Conservation (phyloP, 192 early-diverging fungal genomes). For the Mortierella antarctica region DNA sequence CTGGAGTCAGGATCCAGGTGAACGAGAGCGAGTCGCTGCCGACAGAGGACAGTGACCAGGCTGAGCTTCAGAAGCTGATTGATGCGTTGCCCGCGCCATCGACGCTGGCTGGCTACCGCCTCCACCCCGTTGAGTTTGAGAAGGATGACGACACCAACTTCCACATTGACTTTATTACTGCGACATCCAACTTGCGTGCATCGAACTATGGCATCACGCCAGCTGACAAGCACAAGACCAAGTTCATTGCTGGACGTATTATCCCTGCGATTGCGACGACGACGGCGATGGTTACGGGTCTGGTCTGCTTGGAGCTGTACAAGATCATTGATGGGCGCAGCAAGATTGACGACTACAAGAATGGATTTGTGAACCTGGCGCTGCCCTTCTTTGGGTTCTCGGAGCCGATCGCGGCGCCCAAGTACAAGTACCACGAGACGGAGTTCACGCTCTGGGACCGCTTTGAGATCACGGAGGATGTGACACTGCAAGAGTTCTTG, state of each 20-base stretch:
- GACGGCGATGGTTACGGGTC: slow-evolving; percentile 94
- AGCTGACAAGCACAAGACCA: slow-evolving; percentile 85
- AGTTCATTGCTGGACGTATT: slow-evolving; percentile 92
- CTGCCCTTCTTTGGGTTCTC: slow-evolving; percentile 99
- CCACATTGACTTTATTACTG: slow-evolving; percentile 99
- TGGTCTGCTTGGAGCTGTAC: slow-evolving; percentile 97
- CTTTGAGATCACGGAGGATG: slow-evolving; percentile 84
- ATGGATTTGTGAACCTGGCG: slow-evolving; percentile 98
- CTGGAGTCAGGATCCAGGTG: slow-evolving; percentile 97
- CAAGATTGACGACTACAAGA: slow-evolving; percentile 97
- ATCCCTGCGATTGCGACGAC: slow-evolving; percentile 96
- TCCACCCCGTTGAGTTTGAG: slow-evolving; percentile 95
- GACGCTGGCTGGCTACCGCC: slow-evolving; percentile 84
- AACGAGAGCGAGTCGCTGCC: slow-evolving; percentile 85
- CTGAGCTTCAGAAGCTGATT: slow-evolving; percentile 75
- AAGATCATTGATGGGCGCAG: slow-evolving; percentile 85
- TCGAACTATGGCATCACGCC: slow-evolving; percentile 79
- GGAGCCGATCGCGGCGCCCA: slow-evolving; percentile 94
- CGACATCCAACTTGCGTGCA: slow-evolving; percentile 95
- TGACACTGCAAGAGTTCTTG: slow-evolving; percentile 92
- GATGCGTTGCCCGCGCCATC: slow-evolving; percentile 79
- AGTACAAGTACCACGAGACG: slow-evolving; percentile 85
- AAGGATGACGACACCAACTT: slow-evolving; percentile 99
- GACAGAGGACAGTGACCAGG: slow-evolving; percentile 57
- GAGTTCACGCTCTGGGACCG: slow-evolving; percentile 97